Evolutionary conservation across 495 filamentous ascomycete genomes (phyloP), one percentile per base, ranked within the genome.

Genomic region (Choiromyces venosus): DNA sequence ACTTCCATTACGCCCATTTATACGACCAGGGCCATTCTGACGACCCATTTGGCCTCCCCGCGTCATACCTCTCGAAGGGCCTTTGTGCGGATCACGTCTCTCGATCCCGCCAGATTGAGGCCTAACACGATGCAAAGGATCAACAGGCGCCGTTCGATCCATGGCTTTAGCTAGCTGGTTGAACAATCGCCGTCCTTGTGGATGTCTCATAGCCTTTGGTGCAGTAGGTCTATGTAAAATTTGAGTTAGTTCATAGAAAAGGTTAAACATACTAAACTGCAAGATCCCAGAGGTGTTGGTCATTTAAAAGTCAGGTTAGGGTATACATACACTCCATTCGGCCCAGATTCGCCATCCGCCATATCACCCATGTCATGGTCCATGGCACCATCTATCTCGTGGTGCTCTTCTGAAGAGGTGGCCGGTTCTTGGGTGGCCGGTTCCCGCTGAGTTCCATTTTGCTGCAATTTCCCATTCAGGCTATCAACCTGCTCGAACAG

Each of bases 131-230:
- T 97, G 94, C 40, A 99, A 87, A 52, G 89, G 85, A 25, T 88
- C 85, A 74, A 94, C 93, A 61, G 86, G 83, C 25, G 52, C 16
- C 33, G 85, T 86, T 68, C 95, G 89, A 75, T 96, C 92, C 89
- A 99, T 87, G n/a, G 88, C 88, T 75, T 91, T 91, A 81, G 92
- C 90, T 78, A 98, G 87, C 74, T 98, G 93, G 69, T 93, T 92
- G 70, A 98, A 85, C 84, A 98, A 89, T 46, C 93, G 88, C 78
- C 91, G 92, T 37, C 85, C 85, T 37, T 84, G 84, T 52, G 81
- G 82, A 81, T 91, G 92, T 73, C 95, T 90, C 96, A 99, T 98
- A 6, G 94, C 92, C 82, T 93, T 95, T 35, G 95, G 95, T 61
- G 93, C 95, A 12, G 94, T 98, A 25, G 95, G 95, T 80, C 94